These are phyloP conservation scores for Amaranthus cruentus DNA, from an alignment of 148 eudicot species.

Conservation along the genomic window DNA sequence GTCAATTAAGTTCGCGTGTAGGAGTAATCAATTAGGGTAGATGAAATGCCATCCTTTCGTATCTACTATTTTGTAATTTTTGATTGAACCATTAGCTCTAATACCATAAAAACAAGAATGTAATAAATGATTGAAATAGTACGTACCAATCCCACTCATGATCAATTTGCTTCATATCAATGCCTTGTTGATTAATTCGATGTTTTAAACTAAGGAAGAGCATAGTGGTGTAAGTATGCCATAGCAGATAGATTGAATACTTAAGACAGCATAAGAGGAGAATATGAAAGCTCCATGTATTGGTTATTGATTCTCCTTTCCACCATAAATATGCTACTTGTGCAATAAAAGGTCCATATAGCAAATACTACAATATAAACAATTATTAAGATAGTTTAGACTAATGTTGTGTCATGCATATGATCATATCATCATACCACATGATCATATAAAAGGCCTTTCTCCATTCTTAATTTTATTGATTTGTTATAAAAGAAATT, in stretches of 20 bases:
- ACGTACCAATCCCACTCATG: constrained; percentile 82
- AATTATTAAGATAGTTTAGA: too few species aligned
- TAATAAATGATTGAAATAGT: neutral
- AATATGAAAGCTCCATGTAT: constrained; percentile 59
- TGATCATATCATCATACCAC: too few species aligned
- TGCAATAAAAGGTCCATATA: constrained; percentile 63
- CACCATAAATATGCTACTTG: constrained; percentile 42
- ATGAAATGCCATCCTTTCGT: too few species aligned
- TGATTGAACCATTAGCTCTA: too few species aligned
- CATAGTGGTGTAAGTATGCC: constrained; percentile 57
- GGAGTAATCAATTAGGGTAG: too few species aligned
- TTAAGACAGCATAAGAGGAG: constrained; percentile 48
- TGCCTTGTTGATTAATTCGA: constrained; percentile 44
- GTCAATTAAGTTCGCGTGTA: too few species aligned
- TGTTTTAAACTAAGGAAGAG: constrained; percentile 55
- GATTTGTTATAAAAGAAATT: too few species aligned
- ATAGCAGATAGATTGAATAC: constrained; percentile 37
- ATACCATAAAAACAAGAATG: neutral
- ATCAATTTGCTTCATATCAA: constrained; percentile 80
- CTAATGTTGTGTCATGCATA: too few species aligned
- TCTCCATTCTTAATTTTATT: too few species aligned
- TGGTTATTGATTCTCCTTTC: constrained; percentile 34
- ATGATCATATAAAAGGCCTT: too few species aligned
- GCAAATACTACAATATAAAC: constrained; percentile 38
- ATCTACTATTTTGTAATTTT: too few species aligned